These are phyloP conservation scores for Porodaedalea pini DNA, from an alignment of 1,284 basidiomycete species.

Conservation along the genomic window DNA sequence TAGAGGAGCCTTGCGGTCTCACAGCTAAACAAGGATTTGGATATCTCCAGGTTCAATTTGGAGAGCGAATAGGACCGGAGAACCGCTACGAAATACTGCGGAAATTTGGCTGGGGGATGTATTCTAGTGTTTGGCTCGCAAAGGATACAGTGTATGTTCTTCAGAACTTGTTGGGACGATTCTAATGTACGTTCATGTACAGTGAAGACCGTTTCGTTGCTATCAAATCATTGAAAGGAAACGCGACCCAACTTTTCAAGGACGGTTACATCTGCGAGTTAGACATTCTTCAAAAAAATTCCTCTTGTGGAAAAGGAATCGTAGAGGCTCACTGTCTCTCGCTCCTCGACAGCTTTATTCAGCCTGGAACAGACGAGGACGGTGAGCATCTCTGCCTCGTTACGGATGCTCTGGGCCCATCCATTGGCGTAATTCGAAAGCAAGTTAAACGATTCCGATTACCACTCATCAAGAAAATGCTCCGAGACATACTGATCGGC, in stretches of 20 bases:
- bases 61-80: slow-evolving; percentile 28
- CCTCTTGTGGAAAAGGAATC: neutral
- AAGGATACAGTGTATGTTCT: slow-evolving; percentile 25
- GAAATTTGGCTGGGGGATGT: slow-evolving; percentile 35
- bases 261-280: slow-evolving; percentile 20
- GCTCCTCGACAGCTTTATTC: slow-evolving; percentile 28
- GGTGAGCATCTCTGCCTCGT: slow-evolving; percentile 32
- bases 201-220: slow-evolving; percentile 28
- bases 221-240: slow-evolving; percentile 31
- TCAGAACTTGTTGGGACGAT: neutral
- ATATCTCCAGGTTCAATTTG: slow-evolving; percentile 28
- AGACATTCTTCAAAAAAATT: neutral
- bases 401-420: slow-evolving; percentile 28
- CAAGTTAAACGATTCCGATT: neutral
- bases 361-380: slow-evolving; percentile 25
- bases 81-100: slow-evolving; percentile 28
- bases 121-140: slow-evolving; percentile 33
- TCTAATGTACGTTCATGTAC: neutral
- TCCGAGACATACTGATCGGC: neutral
- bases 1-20: slow-evolving; percentile 30
- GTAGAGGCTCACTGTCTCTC: slow-evolving; percentile 15
- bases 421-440: slow-evolving; percentile 25
- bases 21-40: slow-evolving; percentile 29
- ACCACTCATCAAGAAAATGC: neutral
- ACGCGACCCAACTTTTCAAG: slow-evolving; percentile 25